Conservation (phyloP, 306 rosid genomes). For the Dryas drummondii region DNA sequence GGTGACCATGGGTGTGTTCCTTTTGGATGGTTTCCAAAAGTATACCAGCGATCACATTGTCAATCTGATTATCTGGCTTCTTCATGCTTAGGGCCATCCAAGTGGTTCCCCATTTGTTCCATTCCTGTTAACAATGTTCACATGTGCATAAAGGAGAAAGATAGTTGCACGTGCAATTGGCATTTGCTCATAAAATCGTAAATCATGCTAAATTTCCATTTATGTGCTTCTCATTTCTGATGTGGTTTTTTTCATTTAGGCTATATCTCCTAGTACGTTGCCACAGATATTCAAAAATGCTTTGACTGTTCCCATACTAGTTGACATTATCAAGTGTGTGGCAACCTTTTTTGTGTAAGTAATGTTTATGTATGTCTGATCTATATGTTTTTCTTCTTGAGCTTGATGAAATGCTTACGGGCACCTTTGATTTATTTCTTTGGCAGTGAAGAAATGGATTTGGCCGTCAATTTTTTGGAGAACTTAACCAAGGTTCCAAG, state of each 20-base stretch:
- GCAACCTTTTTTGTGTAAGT: conserved; percentile 78
- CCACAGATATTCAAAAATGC: conserved; percentile 87
- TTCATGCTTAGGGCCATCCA: conserved; percentile 14
- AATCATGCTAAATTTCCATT: not conserved
- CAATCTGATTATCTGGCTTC: not conserved
- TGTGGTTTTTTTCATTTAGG: conserved; percentile 39
- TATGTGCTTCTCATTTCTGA: not conserved
- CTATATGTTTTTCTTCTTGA: conserved; percentile 11
- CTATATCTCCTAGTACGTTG: conserved; percentile 57
- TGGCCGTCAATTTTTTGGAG: conserved; percentile 62
- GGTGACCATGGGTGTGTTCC: not conserved
- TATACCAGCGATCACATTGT: not conserved
- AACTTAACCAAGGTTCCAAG: conserved; percentile 74
- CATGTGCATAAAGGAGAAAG: not conserved
- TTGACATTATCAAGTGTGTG: conserved; percentile 76
- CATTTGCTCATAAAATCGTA: not conserved
- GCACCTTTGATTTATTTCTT: conserved; percentile 13
- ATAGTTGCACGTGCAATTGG: not conserved
- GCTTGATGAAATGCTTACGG: conserved; percentile 18
- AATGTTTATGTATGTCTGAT: not conserved
- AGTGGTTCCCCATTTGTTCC: conserved; percentile 6
- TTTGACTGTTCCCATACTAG: conserved; percentile 60
- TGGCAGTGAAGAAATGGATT: conserved; percentile 74
- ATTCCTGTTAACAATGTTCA: not conserved
- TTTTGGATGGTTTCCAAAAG: not conserved